These are phyloP conservation scores for Fusarium brachygibbosum DNA, from an alignment of 2,329 filamentous ascomycete species.

Conservation along the genomic window DNA sequence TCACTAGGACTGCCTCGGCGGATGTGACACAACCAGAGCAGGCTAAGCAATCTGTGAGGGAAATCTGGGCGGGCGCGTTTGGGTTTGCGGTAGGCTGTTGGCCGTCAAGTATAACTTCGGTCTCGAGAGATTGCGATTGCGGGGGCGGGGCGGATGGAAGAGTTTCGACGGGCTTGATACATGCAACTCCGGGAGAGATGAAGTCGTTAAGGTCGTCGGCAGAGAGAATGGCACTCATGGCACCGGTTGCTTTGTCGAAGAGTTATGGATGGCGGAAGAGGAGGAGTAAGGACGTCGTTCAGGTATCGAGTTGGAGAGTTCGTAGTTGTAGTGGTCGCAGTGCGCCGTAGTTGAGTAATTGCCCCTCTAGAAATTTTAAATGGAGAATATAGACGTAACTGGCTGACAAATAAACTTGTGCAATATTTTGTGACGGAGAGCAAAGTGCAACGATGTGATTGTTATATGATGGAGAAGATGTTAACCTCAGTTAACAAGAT, in stretches of 20 bases:
- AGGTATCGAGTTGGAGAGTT: constrained; percentile 9
- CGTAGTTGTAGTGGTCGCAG: constrained; percentile 13
- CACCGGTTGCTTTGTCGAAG: constrained; percentile 44
- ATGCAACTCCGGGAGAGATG: constrained; percentile 96
- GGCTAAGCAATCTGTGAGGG: constrained; percentile 95
- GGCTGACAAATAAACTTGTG: constrained; percentile 46
- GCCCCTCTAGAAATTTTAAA: constrained; percentile 23
- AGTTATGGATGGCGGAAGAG: background rate
- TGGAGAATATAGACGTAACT: constrained; percentile 19
- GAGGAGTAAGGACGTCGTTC: background rate
- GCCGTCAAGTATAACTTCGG: constrained; percentile 96
- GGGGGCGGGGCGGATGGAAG: constrained; percentile 71
- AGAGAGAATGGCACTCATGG: constrained; percentile 97
- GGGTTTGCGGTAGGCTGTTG: constrained; percentile 70
- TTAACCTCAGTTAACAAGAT: constrained; percentile 5
- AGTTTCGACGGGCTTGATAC: constrained; percentile 97
- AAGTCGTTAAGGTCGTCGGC: constrained; percentile 99
- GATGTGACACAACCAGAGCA: constrained; percentile 98
- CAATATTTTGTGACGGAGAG: constrained; percentile 14
- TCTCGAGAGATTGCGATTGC: constrained; percentile 61
- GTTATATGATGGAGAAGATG: background rate
- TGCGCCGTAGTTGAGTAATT: constrained; percentile 17
- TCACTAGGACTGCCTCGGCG: constrained; percentile 96
- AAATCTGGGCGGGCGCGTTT: constrained; percentile 86
- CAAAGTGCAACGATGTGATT: background rate